These are phyloP conservation scores for Saprolegnia parasitica DNA, from an alignment of 352 stramenopile species.

Conservation along the genomic window DNA sequence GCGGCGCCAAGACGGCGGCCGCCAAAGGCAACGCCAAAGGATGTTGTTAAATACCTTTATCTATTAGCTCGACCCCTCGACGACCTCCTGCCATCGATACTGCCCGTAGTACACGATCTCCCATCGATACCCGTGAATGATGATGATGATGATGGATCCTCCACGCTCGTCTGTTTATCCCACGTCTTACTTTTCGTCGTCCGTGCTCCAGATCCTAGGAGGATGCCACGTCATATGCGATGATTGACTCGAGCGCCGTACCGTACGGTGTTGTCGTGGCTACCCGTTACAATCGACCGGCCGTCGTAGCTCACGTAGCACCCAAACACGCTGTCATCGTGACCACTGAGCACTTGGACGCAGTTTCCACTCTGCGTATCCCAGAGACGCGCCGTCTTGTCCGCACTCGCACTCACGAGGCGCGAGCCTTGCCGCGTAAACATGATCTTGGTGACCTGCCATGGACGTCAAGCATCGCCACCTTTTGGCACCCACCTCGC, in stretches of 20 bases:
- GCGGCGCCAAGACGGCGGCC: conserved; percentile 51
- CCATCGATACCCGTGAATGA: no score
- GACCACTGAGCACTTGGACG: conserved; percentile 48
- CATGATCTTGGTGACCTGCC: conserved; percentile 42
- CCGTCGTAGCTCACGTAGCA: conserved; percentile 67
- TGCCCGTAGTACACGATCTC: no score
- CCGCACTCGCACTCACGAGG: conserved; percentile 49
- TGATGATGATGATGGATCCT: conserved; percentile 30
- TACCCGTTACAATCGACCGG: conserved; percentile 40
- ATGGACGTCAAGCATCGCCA: background rate
- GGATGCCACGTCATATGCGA: background rate
- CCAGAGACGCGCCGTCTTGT: conserved; percentile 61
- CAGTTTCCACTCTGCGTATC: conserved; percentile 65
- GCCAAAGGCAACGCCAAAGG: conserved; percentile 57
- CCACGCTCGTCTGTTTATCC: conserved; percentile 30
- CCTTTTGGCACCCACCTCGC: conserved; percentile 22
- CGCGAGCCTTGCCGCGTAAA: conserved; percentile 69
- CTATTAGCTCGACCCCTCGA: conserved; percentile 21
- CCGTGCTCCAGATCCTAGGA: background rate
- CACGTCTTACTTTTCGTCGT: conserved; percentile 16
- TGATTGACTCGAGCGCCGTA: conserved; percentile 34
- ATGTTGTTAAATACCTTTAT: conserved; percentile 61
- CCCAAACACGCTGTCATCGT: conserved; percentile 62
- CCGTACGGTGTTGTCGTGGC: conserved; percentile 66
- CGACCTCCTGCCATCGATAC: no score